These are phyloP conservation scores for Cyclotella sp. DNA, from an alignment of 108 stramenopile genomes.

Conservation along the genomic window DNA sequence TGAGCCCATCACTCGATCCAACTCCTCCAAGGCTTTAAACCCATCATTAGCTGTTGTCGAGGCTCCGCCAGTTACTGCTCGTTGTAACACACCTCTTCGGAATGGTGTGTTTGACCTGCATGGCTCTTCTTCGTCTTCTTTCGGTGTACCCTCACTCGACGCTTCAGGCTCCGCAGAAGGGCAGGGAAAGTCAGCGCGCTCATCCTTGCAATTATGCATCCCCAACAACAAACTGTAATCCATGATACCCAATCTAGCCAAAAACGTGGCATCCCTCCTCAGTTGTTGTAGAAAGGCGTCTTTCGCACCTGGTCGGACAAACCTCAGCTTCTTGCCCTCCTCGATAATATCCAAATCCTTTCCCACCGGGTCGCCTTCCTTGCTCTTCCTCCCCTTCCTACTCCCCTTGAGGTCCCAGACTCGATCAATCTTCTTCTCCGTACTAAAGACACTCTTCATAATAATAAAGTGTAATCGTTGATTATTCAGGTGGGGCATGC, in stretches of 20 bases:
- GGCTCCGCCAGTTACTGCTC: conserved; percentile 11
- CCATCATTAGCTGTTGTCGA: conserved; percentile 23
- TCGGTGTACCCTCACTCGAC: not conserved
- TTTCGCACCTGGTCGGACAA: conserved; percentile 47
- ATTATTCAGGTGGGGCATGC: conserved; percentile 65
- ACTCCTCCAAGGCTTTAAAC: conserved; percentile 29
- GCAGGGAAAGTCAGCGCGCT: not conserved
- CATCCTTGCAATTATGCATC: conserved; percentile 57
- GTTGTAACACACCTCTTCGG: conserved; percentile 41
- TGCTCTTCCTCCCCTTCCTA: conserved; percentile 49
- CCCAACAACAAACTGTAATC: conserved; percentile 86
- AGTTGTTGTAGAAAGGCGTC: conserved; percentile 59
- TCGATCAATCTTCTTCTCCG: conserved; percentile 58
- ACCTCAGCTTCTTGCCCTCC: conserved; percentile 53
- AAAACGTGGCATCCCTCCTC: conserved; percentile 63
- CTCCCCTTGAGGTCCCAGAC: conserved; percentile 86
- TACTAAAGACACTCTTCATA: conserved; percentile 73
- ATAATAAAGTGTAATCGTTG: conserved; percentile 69
- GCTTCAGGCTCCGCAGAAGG: not conserved
- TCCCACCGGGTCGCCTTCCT: conserved; percentile 50
- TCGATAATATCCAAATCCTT: conserved; percentile 66
- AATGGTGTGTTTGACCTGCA: conserved; percentile 47
- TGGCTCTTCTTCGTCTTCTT: conserved; percentile 15
- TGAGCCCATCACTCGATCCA: conserved; percentile 11
- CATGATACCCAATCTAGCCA: conserved; percentile 78